Conservation (phyloP, 352 stramenopile species). For the Pythium dissotocum region DNA sequence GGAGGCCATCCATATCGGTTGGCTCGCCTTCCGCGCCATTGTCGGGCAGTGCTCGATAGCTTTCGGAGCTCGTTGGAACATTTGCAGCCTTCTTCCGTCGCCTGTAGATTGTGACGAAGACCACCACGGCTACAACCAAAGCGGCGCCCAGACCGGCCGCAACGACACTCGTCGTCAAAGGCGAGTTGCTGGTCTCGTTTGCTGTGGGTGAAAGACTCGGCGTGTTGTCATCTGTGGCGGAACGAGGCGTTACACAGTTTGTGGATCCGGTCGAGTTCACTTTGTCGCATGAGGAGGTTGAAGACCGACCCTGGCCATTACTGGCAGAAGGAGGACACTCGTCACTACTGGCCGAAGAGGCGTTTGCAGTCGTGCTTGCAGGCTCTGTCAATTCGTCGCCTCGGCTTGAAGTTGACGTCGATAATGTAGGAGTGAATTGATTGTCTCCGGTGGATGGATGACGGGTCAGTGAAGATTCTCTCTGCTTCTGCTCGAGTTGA, state of each 20-base stretch:
- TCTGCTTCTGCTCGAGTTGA: not conserved
- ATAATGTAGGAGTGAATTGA: not conserved
- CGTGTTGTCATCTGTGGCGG: not conserved
- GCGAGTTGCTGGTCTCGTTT: not conserved
- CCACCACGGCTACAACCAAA: not conserved
- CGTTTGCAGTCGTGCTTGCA: not conserved
- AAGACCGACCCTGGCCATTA: not conserved
- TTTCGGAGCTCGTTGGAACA: not conserved
- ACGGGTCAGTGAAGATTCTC: not conserved
- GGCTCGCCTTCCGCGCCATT: not conserved
- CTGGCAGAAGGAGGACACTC: no score
- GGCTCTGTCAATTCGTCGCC: no score
- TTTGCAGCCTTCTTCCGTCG: not conserved
- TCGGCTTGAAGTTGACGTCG: not conserved
- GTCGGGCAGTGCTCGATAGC: not conserved
- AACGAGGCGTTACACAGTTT: not conserved
- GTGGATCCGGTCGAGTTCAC: not conserved
- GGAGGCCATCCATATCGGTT: not conserved
- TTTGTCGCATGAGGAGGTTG: not conserved
- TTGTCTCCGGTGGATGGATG: not conserved
- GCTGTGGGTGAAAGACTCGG: not conserved
- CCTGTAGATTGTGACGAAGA: not conserved
- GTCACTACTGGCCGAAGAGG: no score
- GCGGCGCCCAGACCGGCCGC: not conserved
- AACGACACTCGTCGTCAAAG: not conserved